Evolutionary conservation across 1,284 basidiomycete species (phyloP), one percentile per base, ranked within the genome.

Genomic region (Ganoderma lucidum): DNA sequence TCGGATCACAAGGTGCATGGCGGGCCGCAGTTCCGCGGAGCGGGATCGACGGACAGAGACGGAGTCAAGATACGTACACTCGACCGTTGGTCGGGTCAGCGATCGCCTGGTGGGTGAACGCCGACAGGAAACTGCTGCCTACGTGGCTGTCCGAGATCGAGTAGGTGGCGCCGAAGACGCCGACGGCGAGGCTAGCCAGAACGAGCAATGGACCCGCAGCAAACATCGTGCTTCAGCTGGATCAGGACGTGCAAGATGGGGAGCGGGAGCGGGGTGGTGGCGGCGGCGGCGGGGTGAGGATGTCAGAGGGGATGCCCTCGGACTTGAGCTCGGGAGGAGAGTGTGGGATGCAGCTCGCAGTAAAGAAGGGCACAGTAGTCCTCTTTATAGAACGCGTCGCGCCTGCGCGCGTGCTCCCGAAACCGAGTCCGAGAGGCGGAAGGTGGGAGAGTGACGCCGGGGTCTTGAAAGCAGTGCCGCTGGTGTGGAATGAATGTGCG

Each of bases 51-150:
- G 45, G 64, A 55, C 35, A 42, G 44, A 41, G 14, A 9, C n/a
- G 45, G n/a, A 19, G 44, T 45, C 19, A 2, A 30, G 55, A 39
- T 15, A 65, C 85, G 75, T 78, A 89, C 88, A 90, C 88, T 68
- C 88, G 82, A 45, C 88, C 88, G 72, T 87, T 80, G 3, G 88
- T 88, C 3, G 89, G 88, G 75, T 90, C 89, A 12, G 82, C 42
- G 63, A 87, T 85, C 23, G 86, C 83, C 74, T 86, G 71, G 72
- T 83, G 85, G 28, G 78, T 78, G 75, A 90, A 90, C 6, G 81
- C 78, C 59, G 80, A 76, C 68, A 86, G 81, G 75, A 90, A 89
- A 0, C 78, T 80, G 23, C 69, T 71, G 32, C 88, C 88, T 41
- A 81, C 77, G 74, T 83, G 81, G 67, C 80, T 85, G 70, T 88